Evolutionary conservation across 2,329 filamentous ascomycete species (phyloP).

Genomic region (Septoria linicola): DNA sequence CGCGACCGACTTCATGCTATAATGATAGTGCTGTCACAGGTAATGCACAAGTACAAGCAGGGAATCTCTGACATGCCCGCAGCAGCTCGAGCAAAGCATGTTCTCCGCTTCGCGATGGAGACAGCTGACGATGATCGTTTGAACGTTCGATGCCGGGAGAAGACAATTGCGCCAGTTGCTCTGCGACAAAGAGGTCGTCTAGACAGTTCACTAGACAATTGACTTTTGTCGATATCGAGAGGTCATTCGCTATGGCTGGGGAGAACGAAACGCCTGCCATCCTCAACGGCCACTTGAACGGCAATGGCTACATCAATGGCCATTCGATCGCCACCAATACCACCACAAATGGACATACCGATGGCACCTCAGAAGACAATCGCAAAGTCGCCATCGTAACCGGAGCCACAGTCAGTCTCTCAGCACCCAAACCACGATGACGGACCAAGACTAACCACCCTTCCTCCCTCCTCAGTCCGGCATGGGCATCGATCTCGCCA

Average conservation of each 20-base stretch:
- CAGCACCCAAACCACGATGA: not conserved
- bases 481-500: slow-evolving; percentile 48
- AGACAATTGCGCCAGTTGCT: not conserved
- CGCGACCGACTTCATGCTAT: too few relatives aligned
- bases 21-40: too few relatives aligned
- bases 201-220: slow-evolving; percentile 5
- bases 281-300: not conserved
- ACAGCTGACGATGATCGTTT: not conserved
- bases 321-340: not conserved
- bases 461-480: slow-evolving; percentile 47
- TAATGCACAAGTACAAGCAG: too few relatives aligned
- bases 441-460: not conserved
- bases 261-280: not conserved
- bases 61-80: too few relatives aligned
- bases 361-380: not conserved
- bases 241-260: not conserved
- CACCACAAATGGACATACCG: not conserved
- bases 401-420: slow-evolving; percentile 42
- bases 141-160: not conserved
- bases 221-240: slow-evolving; percentile 4
- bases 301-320: not conserved
- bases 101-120: too few relatives aligned
- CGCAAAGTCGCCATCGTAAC: slow-evolving; percentile 43
- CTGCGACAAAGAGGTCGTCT: not conserved
- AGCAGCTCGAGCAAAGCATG: too few relatives aligned